Evolutionary conservation across 306 rosid species (phyloP).

Genomic region (Cucumis hystrix): DNA sequence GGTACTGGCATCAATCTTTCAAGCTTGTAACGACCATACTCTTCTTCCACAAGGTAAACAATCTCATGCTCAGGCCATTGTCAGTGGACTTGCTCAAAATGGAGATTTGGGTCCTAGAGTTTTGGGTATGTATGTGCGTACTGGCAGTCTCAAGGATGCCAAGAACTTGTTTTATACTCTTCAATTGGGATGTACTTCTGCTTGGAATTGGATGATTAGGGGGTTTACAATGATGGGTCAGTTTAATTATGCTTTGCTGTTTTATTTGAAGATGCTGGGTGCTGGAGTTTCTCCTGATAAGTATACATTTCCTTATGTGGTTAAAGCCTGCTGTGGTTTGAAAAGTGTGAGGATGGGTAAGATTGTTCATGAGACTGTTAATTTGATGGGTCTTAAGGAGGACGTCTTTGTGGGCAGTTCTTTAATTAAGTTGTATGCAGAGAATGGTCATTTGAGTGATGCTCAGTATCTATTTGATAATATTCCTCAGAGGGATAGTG

Average conservation of each 20-base stretch:
- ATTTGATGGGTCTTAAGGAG: constrained; percentile 32
- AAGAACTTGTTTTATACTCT: constrained; percentile 44
- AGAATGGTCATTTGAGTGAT: constrained; percentile 40
- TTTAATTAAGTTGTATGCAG: constrained; percentile 52
- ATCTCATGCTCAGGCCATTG: constrained; percentile 45
- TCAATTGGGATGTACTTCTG: constrained; percentile 29
- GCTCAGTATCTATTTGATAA: constrained; percentile 55
- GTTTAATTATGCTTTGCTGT: constrained; percentile 42
- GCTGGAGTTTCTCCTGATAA: constrained; percentile 54
- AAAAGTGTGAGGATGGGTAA: constrained; percentile 39
- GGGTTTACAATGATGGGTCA: constrained; percentile 42
- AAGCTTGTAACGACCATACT: constrained; percentile 27
- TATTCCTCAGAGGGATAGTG: constrained; percentile 40
- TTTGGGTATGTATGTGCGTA: constrained; percentile 53
- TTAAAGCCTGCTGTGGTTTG: constrained; percentile 67
- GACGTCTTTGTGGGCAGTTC: constrained; percentile 67
- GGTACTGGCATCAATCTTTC: constrained; percentile 16
- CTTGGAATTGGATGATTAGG: constrained; percentile 88
- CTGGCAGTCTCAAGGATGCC: constrained; percentile 41
- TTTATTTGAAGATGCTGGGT: constrained; percentile 74
- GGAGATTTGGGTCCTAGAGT: constrained; percentile 26
- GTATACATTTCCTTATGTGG: constrained; percentile 75
- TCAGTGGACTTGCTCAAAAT: constrained; percentile 22
- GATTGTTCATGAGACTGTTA: constrained; percentile 31
- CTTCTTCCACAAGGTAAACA: constrained; percentile 43